phyloP scores from a whole-genome alignment of 352 stramenopile species.

The Phytophthora cryptogea region DNA sequence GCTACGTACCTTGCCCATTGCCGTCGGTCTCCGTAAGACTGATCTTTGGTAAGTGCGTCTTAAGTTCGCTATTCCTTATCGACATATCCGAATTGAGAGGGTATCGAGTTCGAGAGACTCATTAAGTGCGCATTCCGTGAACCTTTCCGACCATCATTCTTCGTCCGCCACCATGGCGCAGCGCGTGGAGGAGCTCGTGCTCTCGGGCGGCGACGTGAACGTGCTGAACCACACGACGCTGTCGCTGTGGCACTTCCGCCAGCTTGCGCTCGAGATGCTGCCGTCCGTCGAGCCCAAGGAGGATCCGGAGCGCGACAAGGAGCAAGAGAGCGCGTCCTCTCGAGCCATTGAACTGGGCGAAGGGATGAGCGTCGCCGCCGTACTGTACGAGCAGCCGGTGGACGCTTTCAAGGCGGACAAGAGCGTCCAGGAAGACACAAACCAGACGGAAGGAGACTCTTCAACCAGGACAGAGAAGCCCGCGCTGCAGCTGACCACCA shows the following conservation, averaged over 20 bases:
- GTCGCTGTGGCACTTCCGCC: constrained; percentile 82
- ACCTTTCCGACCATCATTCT: not conserved
- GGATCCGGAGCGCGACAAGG: constrained; percentile 16
- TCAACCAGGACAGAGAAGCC: constrained; percentile 21
- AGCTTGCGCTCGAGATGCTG: constrained; percentile 59
- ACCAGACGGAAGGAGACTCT: constrained; percentile 3
- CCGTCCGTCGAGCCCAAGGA: constrained; percentile 32
- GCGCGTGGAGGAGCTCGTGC: constrained; percentile 56
- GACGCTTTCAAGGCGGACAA: constrained; percentile 2
- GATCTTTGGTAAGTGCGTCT: constrained; percentile 1
- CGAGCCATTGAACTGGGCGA: constrained; percentile 56
- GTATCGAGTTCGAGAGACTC: too few species aligned
- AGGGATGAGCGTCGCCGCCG: constrained; percentile 69
- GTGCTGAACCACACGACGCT: constrained; percentile 78
- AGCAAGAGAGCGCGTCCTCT: constrained; percentile 2
- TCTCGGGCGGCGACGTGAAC: constrained; percentile 61
- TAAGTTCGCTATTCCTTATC: too few species aligned
- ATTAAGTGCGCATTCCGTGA: too few species aligned
- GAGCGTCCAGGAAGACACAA: constrained; percentile 1
- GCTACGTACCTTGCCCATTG: constrained; percentile 33
- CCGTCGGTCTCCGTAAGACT: not conserved
- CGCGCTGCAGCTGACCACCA: constrained; percentile 19
- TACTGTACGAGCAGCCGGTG: constrained; percentile 33
- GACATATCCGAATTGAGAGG: too few species aligned
- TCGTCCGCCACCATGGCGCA: constrained; percentile 7